phyloP scores from a whole-genome alignment of 129 eudicot genomes.

The Flaveria ramosissima region DNA sequence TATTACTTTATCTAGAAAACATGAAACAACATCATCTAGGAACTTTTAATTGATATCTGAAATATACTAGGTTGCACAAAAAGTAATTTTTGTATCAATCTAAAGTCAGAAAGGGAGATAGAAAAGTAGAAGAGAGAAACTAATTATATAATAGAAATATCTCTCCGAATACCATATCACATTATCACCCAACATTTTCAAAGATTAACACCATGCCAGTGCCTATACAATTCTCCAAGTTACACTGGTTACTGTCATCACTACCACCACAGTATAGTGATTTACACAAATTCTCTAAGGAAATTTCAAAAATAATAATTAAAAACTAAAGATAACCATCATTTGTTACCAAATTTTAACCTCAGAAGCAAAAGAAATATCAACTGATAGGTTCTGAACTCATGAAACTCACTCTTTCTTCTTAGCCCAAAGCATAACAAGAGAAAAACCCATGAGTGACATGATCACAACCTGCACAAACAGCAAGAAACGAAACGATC shows the following conservation, averaged over 20 bases:
- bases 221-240: background rate
- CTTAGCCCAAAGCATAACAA: constrained; percentile 88
- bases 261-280: background rate
- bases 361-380: background rate
- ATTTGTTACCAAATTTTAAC: background rate
- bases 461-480: constrained; percentile 78
- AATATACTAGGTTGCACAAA: too few species aligned
- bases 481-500: constrained; percentile 1
- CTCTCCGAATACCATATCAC: too few species aligned
- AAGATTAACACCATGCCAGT: too few species aligned
- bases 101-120: too few species aligned
- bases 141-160: too few species aligned
- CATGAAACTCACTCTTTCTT: constrained; percentile 35
- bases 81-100: too few species aligned
- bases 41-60: too few species aligned
- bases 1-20: too few species aligned
- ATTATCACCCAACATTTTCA: too few species aligned
- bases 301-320: background rate
- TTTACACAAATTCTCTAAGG: background rate
- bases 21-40: too few species aligned
- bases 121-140: too few species aligned
- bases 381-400: background rate
- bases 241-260: background rate
- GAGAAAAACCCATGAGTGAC: constrained; percentile 94
- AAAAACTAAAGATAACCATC: background rate